Evolutionary conservation across 2,329 filamentous ascomycete species (phyloP), one percentile per base, ranked within the genome.

Genomic region (Xylariaceae sp.): DNA sequence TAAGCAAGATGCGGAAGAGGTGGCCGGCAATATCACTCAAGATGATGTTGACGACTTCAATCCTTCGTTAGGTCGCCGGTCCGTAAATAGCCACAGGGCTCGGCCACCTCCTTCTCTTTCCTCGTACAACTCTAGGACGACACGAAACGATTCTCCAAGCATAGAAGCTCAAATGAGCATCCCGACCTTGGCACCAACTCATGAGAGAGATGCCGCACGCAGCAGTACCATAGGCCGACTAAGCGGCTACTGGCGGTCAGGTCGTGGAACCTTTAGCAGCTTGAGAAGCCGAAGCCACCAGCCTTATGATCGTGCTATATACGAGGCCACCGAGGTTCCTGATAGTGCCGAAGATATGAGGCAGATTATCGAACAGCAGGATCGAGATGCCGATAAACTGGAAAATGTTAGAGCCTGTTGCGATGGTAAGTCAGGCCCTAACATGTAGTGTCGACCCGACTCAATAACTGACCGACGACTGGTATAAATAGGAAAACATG

Each of bases 331-430:
- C 59, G 80, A 82, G 64, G 81, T 83, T 12, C 84, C 86, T 60
- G 88, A 92, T 68, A 90, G 86, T 65, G 88, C 88, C 2, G 90
- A 96, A 70, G 90, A 96, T 67, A 70, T 96, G 54, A 79, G 89
- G 54, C 80, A 86, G 60, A 84, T 91, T 60, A 89, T 92, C 64
- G 88, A 92, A 72, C 79, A 82, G 59, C 86, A 91, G 67, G 87
- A 92, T 65, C 77, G 84, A 51, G 88, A 91, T 62, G 78, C 86
- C 30, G 88, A 91, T 67, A 80, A 86, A 59, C 78, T 97, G 65
- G 92, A 97, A 77, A 96, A 99, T 70, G 94, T 99, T 61, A 81
- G 94, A 68, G 91, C 92, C 56, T 99, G 94, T 75, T 99, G 94
- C 72, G 94, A 97, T 80, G 94, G 91, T 92, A 80, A 81, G 86